Conservation (phyloP, 2,329 filamentous ascomycete species). For the Passalora sequoiae region DNA sequence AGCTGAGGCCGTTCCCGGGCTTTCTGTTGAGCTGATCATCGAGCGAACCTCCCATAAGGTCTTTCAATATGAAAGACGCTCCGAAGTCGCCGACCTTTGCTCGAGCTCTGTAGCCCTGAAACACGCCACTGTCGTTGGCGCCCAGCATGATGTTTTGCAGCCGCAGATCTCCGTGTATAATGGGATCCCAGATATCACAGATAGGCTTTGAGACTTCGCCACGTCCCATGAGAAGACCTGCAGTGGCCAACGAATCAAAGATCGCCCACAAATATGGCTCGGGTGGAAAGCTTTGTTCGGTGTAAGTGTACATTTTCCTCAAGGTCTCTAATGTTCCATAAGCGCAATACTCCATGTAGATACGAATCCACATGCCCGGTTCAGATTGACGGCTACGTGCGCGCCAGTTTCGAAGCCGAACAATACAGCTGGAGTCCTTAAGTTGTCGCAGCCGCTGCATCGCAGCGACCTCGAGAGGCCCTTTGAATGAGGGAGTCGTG, state of each 20-base stretch:
- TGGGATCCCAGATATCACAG: not conserved
- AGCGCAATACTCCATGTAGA: slow-evolving; percentile 10
- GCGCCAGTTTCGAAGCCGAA: not conserved
- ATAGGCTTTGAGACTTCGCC: not conserved
- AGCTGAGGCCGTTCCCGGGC: no score
- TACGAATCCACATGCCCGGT: not conserved
- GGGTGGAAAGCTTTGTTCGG: not conserved
- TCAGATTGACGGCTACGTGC: not conserved
- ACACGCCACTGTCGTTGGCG: not conserved
- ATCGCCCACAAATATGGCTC: slow-evolving; percentile 3
- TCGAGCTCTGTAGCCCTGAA: not conserved
- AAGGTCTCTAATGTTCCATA: not conserved
- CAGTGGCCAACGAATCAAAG: not conserved
- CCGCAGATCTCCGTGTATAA: not conserved
- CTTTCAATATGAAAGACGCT: no score
- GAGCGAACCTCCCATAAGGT: no score
- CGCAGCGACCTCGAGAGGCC: slow-evolving; percentile 1
- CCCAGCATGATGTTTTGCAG: no score
- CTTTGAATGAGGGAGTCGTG: no score
- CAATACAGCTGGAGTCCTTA: not conserved
- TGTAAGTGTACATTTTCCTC: no score
- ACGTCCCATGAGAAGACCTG: slow-evolving; percentile 1
- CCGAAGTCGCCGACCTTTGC: not conserved
- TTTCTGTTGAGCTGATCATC: no score
- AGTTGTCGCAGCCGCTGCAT: not conserved